These are phyloP conservation scores for Serendipita vermifera DNA, from an alignment of 768 basidiomycete genomes.

Conservation along the genomic window DNA sequence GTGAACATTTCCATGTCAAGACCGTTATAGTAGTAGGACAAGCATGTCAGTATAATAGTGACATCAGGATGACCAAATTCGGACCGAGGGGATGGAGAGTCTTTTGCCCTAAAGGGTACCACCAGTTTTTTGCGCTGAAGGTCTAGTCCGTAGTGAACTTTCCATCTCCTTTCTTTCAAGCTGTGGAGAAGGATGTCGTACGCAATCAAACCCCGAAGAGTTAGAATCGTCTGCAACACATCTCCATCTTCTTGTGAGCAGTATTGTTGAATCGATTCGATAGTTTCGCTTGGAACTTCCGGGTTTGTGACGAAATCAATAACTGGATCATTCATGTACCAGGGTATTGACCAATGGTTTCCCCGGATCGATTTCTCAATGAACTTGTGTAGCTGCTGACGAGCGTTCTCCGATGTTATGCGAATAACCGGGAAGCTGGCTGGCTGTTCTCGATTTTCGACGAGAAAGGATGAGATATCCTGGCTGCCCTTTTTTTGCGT, in stretches of 20 bases:
- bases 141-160: constrained; percentile 41
- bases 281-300: constrained; percentile 12
- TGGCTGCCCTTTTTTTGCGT: neutral
- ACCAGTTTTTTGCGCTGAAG: constrained; percentile 32
- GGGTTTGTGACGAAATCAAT: constrained; percentile 20
- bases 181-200: constrained; percentile 30
- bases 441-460: neutral
- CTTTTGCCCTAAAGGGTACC: constrained; percentile 41
- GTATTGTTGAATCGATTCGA: constrained; percentile 9
- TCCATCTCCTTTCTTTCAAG: constrained; percentile 32
- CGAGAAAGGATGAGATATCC: neutral
- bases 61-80: constrained; percentile 46
- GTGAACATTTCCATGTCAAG: constrained; percentile 29
- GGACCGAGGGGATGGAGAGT: constrained; percentile 33
- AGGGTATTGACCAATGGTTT: constrained; percentile 16
- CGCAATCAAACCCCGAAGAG: constrained; percentile 34
- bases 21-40: constrained; percentile 39
- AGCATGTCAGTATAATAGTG: constrained; percentile 32
- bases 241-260: neutral
- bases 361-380: constrained; percentile 17
- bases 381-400: constrained; percentile 16
- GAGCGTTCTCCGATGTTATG: neutral
- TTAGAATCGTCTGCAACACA: constrained; percentile 21
- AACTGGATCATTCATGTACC: constrained; percentile 15
- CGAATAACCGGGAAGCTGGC: constrained; percentile 8